Base-by-base conservation (phyloP, 495 filamentous ascomycete species). In the Diplogelasinospora grovesii region DNA sequence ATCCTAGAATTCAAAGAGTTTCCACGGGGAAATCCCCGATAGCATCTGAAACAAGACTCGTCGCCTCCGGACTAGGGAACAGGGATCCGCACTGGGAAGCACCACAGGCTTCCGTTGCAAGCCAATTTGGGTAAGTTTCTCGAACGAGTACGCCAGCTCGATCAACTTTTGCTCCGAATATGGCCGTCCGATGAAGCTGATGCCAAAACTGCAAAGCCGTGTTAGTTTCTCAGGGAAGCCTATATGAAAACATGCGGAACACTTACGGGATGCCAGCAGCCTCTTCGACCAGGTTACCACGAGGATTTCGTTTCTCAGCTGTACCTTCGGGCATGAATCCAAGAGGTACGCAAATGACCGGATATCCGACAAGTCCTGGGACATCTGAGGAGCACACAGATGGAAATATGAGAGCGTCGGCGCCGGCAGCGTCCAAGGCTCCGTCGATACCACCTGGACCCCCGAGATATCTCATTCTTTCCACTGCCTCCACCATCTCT, bases 311-410 rank as follows among this genome's bases (percentile, higher is more conserved):
- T 14, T 30, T 30, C 28, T 6, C 28, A 13, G n/a, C 5, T 14
- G 30, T 33, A 10, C 14, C 30, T 4, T 33, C 30, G 3, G 30
- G 6, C 15, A 33, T 14, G 30, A 33, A 33, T n/a, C 30, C 30
- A 14, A 33, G 15, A 4, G 30, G 30, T 14, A 33, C 30, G 30
- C 30, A 33, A 18, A 33, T 33, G 11, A 33, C 30, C 2, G 30
- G 30, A 18, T 18, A 33, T 33, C 30, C 30, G 4, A 36, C 34
- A 23, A 36, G 34, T 2, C 34, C 34, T 3, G 20, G 34, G 8
- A 24, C 22, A 23, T 36, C 34, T 6, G 34, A 36, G 9, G 34
- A 36, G 20, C 34, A 36, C 1, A 36, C 34, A 23, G 34, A 36
- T 3, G 20, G 34, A 22, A 36, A 24, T 22, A 36, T 22, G 11